phyloP scores from a whole-genome alignment of 2,329 filamentous ascomycete species.

The Colletotrichum eremochloae region DNA sequence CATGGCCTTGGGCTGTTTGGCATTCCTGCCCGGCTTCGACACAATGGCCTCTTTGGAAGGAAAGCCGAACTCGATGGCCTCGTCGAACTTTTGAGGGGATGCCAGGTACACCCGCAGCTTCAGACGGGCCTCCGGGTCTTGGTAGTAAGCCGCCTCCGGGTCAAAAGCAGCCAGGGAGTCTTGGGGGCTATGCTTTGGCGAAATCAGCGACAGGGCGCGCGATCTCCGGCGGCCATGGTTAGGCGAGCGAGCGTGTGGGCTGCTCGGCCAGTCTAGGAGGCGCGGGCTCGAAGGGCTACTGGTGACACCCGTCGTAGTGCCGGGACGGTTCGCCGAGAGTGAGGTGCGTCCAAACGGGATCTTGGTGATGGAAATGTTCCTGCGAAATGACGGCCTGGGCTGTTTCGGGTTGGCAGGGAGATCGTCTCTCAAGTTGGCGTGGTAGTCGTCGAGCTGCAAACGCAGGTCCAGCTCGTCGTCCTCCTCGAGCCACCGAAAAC shows the following conservation, averaged over 20 bases:
- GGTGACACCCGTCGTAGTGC: conserved; percentile 56
- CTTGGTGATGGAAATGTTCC: conserved; percentile 79
- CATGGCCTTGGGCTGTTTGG: conserved; percentile 43
- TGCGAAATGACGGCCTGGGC: conserved; percentile 73
- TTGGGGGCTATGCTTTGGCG: conserved; percentile 59
- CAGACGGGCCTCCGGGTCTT: conserved; percentile 87
- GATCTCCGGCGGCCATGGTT: conserved; percentile 64
- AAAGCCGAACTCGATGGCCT: conserved; percentile 94
- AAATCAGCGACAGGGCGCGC: conserved; percentile 68
- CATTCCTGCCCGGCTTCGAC: conserved; percentile 51
- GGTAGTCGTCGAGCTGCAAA: conserved; percentile 78
- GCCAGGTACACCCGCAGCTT: conserved; percentile 89
- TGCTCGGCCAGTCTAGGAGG: conserved; percentile 46
- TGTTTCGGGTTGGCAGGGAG: conserved; percentile 59
- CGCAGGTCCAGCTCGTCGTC: conserved; percentile 77
- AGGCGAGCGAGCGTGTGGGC: conserved; percentile 39
- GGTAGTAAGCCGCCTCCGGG: conserved; percentile 83
- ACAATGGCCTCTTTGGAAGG: conserved; percentile 69
- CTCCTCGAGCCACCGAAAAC: conserved; percentile 81
- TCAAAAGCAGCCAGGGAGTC: conserved; percentile 71
- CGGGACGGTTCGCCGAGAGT: conserved; percentile 62
- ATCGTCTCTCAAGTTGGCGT: conserved; percentile 70
- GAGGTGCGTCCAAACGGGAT: conserved; percentile 71
- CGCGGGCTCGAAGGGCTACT: conserved; percentile 41
- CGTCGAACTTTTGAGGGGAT: conserved; percentile 94